Evolutionary conservation across 2,329 filamentous ascomycete genomes (phyloP), one percentile per base, ranked within the genome.

Genomic region (Blumeria hordei): DNA sequence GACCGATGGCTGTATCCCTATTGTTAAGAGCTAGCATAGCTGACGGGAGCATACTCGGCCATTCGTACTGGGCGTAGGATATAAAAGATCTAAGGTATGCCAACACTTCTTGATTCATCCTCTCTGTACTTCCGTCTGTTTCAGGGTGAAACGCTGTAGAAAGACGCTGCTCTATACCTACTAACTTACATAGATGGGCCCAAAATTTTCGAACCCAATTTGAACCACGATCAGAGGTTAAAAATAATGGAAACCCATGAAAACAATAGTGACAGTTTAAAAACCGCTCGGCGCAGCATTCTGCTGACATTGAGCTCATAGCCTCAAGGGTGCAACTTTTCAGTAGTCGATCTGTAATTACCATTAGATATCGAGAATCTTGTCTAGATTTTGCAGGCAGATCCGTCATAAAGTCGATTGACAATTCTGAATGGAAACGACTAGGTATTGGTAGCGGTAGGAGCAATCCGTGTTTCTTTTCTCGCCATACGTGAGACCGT

Each of bases 31-130:
- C 47, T 33, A 50, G 11, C 18, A 16, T 14, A 50, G 47, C 47
- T 12, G 18, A 11, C 6, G 44, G 44, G 1, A 50, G 28, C 28
- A 93, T 62, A 96, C 96, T 3, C 92, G 88, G 0, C 92, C 92
- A 0, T 90, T 96, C 62, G 96, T 68, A 6, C 95, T 70, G 11
- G 95, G 66, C 69, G 87, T 82, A 59, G 76, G 86, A 11, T 84
- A 79, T 2, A 64, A 50, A 50, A 11, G 18, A 21, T 1, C 18
- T 21, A 5, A 50, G 47, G 21, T 28, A 28, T 28, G 2, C 21
- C 21, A 28, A 28, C 21, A 28, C 21, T 28, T 28, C 21, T 4
- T 28, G 21, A 28, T 28, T 28, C 21, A 28, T 28, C 21, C 21
- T 28, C 21, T 28, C 21, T 28, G 21, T 28, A 28, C 21, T 28